Percentiles rank a stretch among this genome's conserved stretches.
phyloP scores from a whole-genome alignment of 208 protist genomes.

The Crithidia expoeki region DNA sequence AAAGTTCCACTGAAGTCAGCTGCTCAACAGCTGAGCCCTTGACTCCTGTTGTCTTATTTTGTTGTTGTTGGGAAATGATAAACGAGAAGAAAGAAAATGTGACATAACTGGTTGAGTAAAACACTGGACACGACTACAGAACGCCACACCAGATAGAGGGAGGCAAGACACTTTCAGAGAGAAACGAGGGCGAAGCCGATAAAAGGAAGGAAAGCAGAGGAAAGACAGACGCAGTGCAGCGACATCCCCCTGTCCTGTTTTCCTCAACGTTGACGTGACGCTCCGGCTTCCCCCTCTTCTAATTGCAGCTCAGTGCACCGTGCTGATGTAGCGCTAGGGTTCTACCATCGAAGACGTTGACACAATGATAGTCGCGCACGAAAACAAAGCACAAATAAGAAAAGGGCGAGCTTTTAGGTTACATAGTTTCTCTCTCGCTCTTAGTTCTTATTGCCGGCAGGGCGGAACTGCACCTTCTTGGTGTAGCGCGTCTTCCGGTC shows the following conservation, averaged over 20 bases:
- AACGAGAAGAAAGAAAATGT: slow-evolving; percentile 17
- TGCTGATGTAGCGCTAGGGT: background rate
- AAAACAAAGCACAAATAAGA: background rate
- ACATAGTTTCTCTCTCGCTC: background rate
- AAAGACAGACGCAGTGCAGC: too few relatives aligned
- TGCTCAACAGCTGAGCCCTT: too few relatives aligned
- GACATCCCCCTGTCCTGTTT: too few relatives aligned
- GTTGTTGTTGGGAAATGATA: slow-evolving; percentile 10
- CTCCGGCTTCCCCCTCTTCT: too few relatives aligned
- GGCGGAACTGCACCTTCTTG: slow-evolving; percentile 81
- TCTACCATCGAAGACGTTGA: background rate
- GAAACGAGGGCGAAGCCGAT: background rate
- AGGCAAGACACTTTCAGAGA: background rate
- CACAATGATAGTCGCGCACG: background rate
- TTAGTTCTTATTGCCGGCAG: slow-evolving; percentile 20
- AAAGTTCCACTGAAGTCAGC: too few relatives aligned
- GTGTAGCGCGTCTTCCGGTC: slow-evolving; percentile 89
- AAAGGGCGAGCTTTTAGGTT: background rate
- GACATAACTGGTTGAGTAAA: background rate
- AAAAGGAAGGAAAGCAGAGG: background rate
- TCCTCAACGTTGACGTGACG: too few relatives aligned
- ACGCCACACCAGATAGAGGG: background rate
- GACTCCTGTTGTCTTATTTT: background rate
- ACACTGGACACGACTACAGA: background rate
- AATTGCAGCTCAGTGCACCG: too few relatives aligned